A percentile compares a stretch with the other conserved stretches of the same genome.
These are phyloP conservation scores for Macadamia tetraphylla DNA, from an alignment of 164 flowering plant genomes.

Conservation along the genomic window DNA sequence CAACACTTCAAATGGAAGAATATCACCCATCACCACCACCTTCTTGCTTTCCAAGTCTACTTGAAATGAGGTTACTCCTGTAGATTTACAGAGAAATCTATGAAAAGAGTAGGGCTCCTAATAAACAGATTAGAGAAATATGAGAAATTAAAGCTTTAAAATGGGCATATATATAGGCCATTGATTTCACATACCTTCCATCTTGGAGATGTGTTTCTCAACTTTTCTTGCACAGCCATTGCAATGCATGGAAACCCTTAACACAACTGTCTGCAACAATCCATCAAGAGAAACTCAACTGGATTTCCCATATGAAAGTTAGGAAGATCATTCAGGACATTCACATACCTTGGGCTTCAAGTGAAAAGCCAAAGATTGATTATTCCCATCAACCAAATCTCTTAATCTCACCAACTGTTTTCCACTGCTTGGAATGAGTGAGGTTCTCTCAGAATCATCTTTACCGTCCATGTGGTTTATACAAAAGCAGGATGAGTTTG, in stretches of 20 bases:
- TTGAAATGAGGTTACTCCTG: constrained; percentile 85
- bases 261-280: constrained; percentile 53
- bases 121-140: no score
- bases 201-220: constrained; percentile 67
- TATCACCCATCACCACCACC: constrained; percentile 81
- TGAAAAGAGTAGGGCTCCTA: no score
- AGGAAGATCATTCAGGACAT: no score
- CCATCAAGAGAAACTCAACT: background rate
- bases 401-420: constrained; percentile 36
- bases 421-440: constrained; percentile 30
- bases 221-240: constrained; percentile 76
- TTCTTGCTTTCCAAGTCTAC: constrained; percentile 83
- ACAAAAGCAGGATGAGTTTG: constrained; percentile 58
- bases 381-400: constrained; percentile 38
- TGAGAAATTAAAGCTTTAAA: no score
- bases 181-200: constrained; percentile 44
- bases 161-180: no score
- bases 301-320: no score
- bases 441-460: constrained; percentile 35
- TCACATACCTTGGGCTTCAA: constrained; percentile 65
- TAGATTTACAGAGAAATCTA: background rate
- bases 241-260: constrained; percentile 86
- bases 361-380: constrained; percentile 70
- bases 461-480: constrained; percentile 25
- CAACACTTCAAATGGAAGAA: constrained; percentile 76